Evolutionary conservation across 2,329 filamentous ascomycete species (phyloP).

Genomic region (Apiospora pterosperma): DNA sequence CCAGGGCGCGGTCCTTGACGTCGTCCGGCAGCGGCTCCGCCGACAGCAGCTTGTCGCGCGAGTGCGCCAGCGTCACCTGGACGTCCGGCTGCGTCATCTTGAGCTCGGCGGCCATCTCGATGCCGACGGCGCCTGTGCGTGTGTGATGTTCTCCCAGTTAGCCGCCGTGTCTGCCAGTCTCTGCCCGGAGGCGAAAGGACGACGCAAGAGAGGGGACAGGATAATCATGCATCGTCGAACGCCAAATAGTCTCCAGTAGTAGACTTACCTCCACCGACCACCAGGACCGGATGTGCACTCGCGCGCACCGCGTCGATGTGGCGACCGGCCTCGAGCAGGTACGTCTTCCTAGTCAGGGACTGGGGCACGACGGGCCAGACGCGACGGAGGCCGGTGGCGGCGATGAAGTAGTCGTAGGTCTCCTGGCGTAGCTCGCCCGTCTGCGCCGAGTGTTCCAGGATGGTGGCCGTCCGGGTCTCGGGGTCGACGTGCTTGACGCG

Average conservation of each 20-base stretch:
- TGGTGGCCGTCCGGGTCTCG: slow-evolving; percentile 54
- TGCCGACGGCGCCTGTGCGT: slow-evolving; percentile 65
- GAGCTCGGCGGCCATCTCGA: slow-evolving; percentile 78
- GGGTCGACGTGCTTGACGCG: slow-evolving; percentile 59
- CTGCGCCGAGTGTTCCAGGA: slow-evolving; percentile 46
- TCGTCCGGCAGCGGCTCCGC: slow-evolving; percentile 69
- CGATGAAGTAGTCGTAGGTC: slow-evolving; percentile 73
- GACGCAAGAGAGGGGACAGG: too few relatives aligned
- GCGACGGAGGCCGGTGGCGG: slow-evolving; percentile 66
- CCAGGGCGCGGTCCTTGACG: slow-evolving; percentile 60
- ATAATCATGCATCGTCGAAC: too few relatives aligned
- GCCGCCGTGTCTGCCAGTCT: too few relatives aligned
- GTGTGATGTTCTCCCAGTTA: too few relatives aligned
- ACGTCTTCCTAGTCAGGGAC: slow-evolving; percentile 57
- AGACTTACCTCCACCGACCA: slow-evolving; percentile 65
- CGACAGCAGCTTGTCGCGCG: slow-evolving; percentile 65
- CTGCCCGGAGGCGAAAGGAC: too few relatives aligned
- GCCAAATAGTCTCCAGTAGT: too few relatives aligned
- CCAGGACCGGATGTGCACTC: slow-evolving; percentile 57
- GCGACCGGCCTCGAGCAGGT: slow-evolving; percentile 56
- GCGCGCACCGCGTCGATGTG: slow-evolving; percentile 55
- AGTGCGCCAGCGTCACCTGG: slow-evolving; percentile 73
- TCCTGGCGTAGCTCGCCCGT: slow-evolving; percentile 36
- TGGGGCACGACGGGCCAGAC: slow-evolving; percentile 72
- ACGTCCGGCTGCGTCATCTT: slow-evolving; percentile 63